Evolutionary conservation across 2,329 filamentous ascomycete genomes (phyloP).

Genomic region (Alternaria sp.): DNA sequence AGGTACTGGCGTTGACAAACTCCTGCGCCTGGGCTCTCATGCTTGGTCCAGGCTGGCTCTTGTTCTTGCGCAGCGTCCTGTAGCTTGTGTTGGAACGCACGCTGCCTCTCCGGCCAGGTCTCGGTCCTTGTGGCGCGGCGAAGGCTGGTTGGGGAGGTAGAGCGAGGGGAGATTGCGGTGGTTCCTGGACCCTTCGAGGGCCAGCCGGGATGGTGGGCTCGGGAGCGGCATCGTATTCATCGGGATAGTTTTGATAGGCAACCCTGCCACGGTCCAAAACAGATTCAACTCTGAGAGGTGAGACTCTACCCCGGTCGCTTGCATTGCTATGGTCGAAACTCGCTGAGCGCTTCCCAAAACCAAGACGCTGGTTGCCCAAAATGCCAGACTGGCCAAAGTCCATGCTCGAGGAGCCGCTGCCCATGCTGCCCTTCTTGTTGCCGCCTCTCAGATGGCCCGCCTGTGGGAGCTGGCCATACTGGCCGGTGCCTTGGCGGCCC

Average conservation of each 20-base stretch:
- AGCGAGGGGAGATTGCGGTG: conserved; percentile 48
- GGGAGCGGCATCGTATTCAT: conserved; percentile 80
- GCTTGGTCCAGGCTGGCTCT: conserved; percentile 48
- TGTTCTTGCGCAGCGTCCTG: conserved; percentile 51
- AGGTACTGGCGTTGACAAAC: conserved; percentile 55
- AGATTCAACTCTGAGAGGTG: conserved; percentile 49
- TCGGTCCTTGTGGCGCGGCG: conserved; percentile 49
- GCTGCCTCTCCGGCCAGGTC: conserved; percentile 63
- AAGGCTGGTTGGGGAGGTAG: conserved; percentile 48
- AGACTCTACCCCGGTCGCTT: conserved; percentile 23
- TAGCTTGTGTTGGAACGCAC: conserved; percentile 62
- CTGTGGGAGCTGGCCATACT: conserved; percentile 37
- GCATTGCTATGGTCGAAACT: conserved; percentile 69
- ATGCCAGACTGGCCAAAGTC: conserved; percentile 67
- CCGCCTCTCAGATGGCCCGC: conserved; percentile 49
- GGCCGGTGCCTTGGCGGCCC: conserved; percentile 29
- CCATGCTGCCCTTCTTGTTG: conserved; percentile 71
- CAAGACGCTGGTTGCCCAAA: conserved; percentile 64
- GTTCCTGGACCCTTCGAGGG: conserved; percentile 64
- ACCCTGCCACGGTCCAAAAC: conserved; percentile 53
- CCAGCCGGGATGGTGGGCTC: conserved; percentile 84
- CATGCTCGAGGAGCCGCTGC: conserved; percentile 71
- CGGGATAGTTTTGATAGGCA: conserved; percentile 55
- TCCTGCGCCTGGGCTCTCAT: conserved; percentile 56
- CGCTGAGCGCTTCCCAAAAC: conserved; percentile 66